These are phyloP conservation scores for Kurtzmaniella quercitrusa DNA, from an alignment of 1,139 yeast genomes.

Conservation along the genomic window DNA sequence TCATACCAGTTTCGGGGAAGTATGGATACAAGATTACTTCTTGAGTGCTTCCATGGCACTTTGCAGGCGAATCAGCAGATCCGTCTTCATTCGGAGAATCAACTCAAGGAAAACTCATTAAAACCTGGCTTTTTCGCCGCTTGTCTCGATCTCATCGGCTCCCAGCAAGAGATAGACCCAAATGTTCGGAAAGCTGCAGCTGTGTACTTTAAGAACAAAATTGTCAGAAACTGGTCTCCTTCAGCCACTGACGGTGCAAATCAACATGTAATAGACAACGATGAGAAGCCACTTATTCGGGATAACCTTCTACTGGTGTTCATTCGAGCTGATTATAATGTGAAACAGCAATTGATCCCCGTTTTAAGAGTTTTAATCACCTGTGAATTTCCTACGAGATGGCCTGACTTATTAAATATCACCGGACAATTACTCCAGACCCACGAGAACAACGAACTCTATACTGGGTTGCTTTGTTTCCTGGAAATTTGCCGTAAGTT, in stretches of 20 bases:
- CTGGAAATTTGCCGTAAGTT: slow-evolving; percentile 71
- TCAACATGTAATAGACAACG: slow-evolving; percentile 47
- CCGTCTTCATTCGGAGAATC: slow-evolving; percentile 67
- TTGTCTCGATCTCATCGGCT: slow-evolving; percentile 66
- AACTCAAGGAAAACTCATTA: slow-evolving; percentile 52
- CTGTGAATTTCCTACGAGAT: slow-evolving; percentile 63
- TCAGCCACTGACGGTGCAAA: slow-evolving; percentile 11
- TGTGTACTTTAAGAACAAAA: slow-evolving; percentile 77
- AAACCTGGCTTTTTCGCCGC: slow-evolving; percentile 78
- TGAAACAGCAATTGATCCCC: slow-evolving; percentile 64
- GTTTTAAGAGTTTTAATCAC: slow-evolving; percentile 63
- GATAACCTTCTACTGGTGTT: slow-evolving; percentile 51
- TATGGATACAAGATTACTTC: slow-evolving; percentile 67
- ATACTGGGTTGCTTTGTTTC: slow-evolving; percentile 74
- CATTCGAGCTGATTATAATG: slow-evolving; percentile 38
- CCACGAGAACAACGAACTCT: slow-evolving; percentile 50
- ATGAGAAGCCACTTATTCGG: slow-evolving; percentile 69
- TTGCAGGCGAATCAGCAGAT: slow-evolving; percentile 61
- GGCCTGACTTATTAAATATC: slow-evolving; percentile 64
- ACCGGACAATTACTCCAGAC: slow-evolving; percentile 52
- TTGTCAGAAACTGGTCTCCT: slow-evolving; percentile 59
- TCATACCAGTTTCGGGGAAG: not conserved
- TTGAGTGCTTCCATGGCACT: slow-evolving; percentile 80
- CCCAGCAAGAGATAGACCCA: slow-evolving; percentile 42
- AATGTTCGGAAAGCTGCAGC: slow-evolving; percentile 77